phyloP scores from a whole-genome alignment of 2,329 filamentous ascomycete species.

The Meredithiella fracta region DNA sequence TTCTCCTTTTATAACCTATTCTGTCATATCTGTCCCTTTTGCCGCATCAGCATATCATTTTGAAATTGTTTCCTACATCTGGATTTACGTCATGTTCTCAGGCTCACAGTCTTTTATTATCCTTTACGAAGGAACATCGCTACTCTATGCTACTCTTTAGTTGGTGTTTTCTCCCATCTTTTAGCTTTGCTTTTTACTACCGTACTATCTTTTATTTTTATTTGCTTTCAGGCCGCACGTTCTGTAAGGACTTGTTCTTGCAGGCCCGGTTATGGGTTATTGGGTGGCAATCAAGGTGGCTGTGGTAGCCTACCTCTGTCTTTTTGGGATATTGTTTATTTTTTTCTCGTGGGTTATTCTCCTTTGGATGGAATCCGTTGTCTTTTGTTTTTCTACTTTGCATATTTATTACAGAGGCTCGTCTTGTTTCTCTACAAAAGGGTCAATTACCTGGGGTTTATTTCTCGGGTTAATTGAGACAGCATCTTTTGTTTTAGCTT shows the following conservation, averaged over 20 bases:
- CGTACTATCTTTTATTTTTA: slow-evolving; percentile 2
- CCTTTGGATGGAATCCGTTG: too few relatives aligned
- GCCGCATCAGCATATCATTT: background rate
- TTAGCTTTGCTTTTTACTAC: background rate
- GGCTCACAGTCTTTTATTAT: background rate
- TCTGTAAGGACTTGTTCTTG: background rate
- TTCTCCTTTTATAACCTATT: background rate
- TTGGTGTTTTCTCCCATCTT: background rate
- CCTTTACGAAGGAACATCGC: background rate
- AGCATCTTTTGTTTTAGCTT: background rate
- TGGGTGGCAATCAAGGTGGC: background rate
- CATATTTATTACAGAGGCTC: too few relatives aligned
- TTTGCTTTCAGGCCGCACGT: background rate
- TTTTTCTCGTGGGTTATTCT: background rate
- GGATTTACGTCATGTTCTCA: background rate
- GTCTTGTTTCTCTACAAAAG: background rate
- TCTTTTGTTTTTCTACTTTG: too few relatives aligned
- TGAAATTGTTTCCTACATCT: background rate
- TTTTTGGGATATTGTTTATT: background rate
- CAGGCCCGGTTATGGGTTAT: background rate
- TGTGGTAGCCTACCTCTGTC: background rate
- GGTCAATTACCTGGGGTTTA: background rate
- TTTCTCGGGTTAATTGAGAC: background rate
- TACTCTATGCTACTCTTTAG: background rate
- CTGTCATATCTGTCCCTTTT: background rate